A percentile compares a stretch with the other conserved stretches of the same genome.
Conservation (phyloP, 164 flowering plant species). For the Houttuynia cordata region DNA sequence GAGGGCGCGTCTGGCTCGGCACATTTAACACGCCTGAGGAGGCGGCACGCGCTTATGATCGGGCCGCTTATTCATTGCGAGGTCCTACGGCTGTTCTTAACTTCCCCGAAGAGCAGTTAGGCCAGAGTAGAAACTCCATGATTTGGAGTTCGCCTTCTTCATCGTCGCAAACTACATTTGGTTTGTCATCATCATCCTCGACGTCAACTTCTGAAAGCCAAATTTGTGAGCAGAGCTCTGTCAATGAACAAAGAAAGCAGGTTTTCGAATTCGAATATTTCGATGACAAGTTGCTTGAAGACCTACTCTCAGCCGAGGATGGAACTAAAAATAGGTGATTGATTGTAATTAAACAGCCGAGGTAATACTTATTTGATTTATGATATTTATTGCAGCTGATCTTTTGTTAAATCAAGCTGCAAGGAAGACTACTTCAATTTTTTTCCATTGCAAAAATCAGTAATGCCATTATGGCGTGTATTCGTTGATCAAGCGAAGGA, state of each 20-base stretch:
- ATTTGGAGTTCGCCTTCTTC: background rate
- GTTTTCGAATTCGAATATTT: background rate
- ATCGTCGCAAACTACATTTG: background rate
- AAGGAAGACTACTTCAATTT: too few relatives aligned
- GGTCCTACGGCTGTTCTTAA: conserved; percentile 45
- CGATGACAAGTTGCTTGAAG: background rate
- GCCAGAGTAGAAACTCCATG: conserved; percentile 3
- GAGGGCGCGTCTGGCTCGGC: conserved; percentile 60
- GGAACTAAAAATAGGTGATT: background rate
- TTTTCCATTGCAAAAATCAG: too few relatives aligned
- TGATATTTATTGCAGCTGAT: too few relatives aligned
- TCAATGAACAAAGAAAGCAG: background rate
- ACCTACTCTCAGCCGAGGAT: background rate
- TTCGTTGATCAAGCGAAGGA: too few relatives aligned
- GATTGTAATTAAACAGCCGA: background rate
- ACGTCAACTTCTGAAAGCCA: background rate
- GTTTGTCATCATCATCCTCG: background rate
- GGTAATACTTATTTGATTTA: too few relatives aligned
- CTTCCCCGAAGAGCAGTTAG: conserved; percentile 37
- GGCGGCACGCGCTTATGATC: conserved; percentile 67
- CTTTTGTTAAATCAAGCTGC: too few relatives aligned
- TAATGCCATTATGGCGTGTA: too few relatives aligned
- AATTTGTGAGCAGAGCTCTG: background rate
- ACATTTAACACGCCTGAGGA: conserved; percentile 68
- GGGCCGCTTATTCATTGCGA: conserved; percentile 47